These are phyloP conservation scores for Paramecium sonneborni DNA, from an alignment of 73 alveolate species.

Conservation along the genomic window DNA sequence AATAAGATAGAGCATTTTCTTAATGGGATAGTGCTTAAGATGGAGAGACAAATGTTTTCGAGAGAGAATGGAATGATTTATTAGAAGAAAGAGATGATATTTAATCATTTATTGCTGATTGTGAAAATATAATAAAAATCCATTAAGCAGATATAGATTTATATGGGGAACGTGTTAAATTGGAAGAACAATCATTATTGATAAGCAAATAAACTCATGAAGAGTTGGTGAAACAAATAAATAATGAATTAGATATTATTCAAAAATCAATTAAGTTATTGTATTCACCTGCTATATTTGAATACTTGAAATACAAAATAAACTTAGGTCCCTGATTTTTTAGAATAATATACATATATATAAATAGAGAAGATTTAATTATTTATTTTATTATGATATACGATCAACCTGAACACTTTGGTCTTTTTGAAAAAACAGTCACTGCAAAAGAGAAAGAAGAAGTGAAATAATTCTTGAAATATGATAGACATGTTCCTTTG, in stretches of 20 bases:
- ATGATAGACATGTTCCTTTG: slow-evolving; percentile 48
- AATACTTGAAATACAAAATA: slow-evolving; percentile 51
- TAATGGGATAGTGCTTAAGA: slow-evolving; percentile 21
- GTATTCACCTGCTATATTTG: slow-evolving; percentile 49
- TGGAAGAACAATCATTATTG: background rate
- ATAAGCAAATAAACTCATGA: slow-evolving; percentile 39
- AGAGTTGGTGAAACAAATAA: slow-evolving; percentile 22
- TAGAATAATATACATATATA: background rate
- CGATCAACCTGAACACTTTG: slow-evolving; percentile 63
- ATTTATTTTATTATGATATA: slow-evolving; percentile 24
- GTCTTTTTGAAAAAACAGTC: slow-evolving; percentile 7
- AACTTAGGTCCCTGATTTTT: slow-evolving; percentile 18
- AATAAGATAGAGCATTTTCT: slow-evolving; percentile 2
- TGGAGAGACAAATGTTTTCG: slow-evolving; percentile 38
- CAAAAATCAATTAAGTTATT: slow-evolving; percentile 21
- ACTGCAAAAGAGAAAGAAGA: slow-evolving; percentile 47
- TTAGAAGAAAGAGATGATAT: slow-evolving; percentile 45
- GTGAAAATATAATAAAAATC: slow-evolving; percentile 42
- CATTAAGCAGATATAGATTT: slow-evolving; percentile 31
- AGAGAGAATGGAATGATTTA: slow-evolving; percentile 12
- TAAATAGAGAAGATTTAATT: slow-evolving; percentile 24
- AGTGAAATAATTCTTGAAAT: slow-evolving; percentile 23
- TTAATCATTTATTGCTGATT: slow-evolving; percentile 39
- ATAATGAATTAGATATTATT: slow-evolving; percentile 52
- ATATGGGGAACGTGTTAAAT: slow-evolving; percentile 38